Evolutionary conservation across 306 rosid species (phyloP).

Genomic region (Chamaecrista fasciculata): DNA sequence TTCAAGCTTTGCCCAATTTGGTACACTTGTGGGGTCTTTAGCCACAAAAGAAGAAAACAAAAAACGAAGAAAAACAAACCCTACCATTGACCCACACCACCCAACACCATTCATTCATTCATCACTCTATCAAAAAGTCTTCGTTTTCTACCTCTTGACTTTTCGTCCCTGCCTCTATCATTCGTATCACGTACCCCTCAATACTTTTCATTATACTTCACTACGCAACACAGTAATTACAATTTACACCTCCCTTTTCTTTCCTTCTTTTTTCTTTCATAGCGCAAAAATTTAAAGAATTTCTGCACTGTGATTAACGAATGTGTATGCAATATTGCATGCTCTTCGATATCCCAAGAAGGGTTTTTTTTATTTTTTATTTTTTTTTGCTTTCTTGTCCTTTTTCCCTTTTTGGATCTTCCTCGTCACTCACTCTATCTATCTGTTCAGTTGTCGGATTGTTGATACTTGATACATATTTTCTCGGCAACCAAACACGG

Average conservation of each 20-base stretch:
- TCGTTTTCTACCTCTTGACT: background rate
- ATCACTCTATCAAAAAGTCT: background rate
- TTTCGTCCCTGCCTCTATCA: background rate
- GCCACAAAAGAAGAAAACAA: background rate
- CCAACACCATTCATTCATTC: no score
- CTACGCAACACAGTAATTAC: background rate
- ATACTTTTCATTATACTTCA: background rate
- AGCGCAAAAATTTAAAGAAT: background rate
- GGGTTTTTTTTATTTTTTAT: no score
- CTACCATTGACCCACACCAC: slow-evolving; percentile 16
- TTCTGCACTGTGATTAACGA: background rate
- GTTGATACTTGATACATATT: background rate
- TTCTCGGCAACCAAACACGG: slow-evolving; percentile 27
- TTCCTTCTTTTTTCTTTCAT: background rate
- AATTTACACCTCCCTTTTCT: no score
- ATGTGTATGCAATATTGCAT: no score
- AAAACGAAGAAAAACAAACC: background rate
- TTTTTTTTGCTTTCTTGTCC: background rate
- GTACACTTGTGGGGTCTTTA: slow-evolving; percentile 32
- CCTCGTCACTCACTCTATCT: background rate
- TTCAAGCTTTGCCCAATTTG: background rate
- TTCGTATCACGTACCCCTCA: background rate
- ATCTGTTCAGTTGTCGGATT: slow-evolving; percentile 1
- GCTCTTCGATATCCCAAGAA: background rate
- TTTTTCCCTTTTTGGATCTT: background rate